phyloP scores from a whole-genome alignment of 106 monocot species.

The Apostasia ramifera region DNA sequence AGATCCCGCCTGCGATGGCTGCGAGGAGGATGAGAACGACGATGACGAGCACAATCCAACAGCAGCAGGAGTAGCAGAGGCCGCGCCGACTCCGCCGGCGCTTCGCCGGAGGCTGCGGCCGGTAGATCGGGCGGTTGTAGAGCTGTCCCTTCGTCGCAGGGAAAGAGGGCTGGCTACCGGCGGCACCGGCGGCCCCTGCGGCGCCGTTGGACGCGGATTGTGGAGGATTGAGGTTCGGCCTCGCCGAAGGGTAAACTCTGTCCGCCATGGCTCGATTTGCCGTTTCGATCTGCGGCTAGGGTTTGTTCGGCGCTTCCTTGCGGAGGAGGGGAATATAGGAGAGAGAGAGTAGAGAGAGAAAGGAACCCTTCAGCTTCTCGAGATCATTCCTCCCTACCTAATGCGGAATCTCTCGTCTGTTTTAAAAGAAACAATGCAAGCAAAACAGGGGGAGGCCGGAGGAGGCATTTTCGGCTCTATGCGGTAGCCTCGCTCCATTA shows the following conservation, averaged over 20 bases:
- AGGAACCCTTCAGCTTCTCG: neutral
- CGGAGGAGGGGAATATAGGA: neutral
- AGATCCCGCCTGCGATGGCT: constrained; percentile 51
- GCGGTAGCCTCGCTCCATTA: too few relatives aligned
- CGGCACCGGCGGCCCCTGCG: neutral
- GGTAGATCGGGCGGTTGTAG: constrained; percentile 37
- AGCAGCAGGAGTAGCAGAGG: constrained; percentile 36
- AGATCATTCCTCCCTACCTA: neutral
- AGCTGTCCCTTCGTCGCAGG: constrained; percentile 41
- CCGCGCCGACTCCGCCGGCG: constrained; percentile 32
- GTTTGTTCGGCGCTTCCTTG: neutral
- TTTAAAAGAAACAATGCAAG: too few relatives aligned
- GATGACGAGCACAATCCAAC: constrained; percentile 33
- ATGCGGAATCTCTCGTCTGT: neutral
- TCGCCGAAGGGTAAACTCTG: constrained; percentile 38
- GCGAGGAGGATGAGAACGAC: constrained; percentile 37
- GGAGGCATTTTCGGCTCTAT: too few relatives aligned
- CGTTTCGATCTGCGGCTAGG: neutral
- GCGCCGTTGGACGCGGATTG: constrained; percentile 4
- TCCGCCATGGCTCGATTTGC: constrained; percentile 27
- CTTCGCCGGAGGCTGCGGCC: constrained; percentile 1
- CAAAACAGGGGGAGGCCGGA: too few relatives aligned
- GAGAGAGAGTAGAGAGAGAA: neutral
- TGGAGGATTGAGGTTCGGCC: constrained; percentile 20
- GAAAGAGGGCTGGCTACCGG: constrained; percentile 13